Evolutionary conservation across 805 yeast species (phyloP).

Genomic region (Schizosaccharomyces pombe): DNA sequence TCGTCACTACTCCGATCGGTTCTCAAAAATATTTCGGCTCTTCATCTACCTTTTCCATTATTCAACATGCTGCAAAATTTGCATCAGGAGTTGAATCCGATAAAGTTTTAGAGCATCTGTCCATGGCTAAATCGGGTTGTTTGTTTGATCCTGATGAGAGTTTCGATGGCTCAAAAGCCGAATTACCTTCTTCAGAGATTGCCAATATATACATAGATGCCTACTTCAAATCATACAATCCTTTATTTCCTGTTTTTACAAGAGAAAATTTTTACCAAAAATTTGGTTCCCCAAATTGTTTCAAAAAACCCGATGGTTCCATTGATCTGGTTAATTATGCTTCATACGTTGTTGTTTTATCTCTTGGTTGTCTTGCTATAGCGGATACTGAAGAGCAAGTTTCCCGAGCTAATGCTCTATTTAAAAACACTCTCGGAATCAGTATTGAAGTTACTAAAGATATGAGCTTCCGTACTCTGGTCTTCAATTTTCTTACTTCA

Average conservation of each 20-base stretch:
- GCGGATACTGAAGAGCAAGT: neutral
- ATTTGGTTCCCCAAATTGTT: neutral
- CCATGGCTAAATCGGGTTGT: neutral
- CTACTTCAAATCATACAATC: neutral
- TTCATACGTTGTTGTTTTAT: neutral
- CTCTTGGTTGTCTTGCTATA: neutral
- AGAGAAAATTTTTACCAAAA: neutral
- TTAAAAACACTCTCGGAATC: neutral
- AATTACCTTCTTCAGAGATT: neutral
- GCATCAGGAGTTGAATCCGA: neutral
- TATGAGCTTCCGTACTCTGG: slow-evolving; percentile 8
- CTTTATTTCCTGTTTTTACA: neutral
- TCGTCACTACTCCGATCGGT: neutral
- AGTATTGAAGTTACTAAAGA: neutral
- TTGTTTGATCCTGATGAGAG: neutral
- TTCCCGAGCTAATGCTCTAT: neutral
- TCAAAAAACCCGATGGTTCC: neutral
- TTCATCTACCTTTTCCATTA: neutral
- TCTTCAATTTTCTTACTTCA: slow-evolving; percentile 7
- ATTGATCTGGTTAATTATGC: neutral
- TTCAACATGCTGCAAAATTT: neutral
- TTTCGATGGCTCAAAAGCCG: neutral
- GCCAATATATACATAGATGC: neutral
- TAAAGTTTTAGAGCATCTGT: neutral
- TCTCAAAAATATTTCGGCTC: neutral